Percentiles rank a stretch among this genome's conserved stretches.
Evolutionary conservation across 768 basidiomycete genomes (phyloP).

Genomic region (Leccinellum luteum): DNA sequence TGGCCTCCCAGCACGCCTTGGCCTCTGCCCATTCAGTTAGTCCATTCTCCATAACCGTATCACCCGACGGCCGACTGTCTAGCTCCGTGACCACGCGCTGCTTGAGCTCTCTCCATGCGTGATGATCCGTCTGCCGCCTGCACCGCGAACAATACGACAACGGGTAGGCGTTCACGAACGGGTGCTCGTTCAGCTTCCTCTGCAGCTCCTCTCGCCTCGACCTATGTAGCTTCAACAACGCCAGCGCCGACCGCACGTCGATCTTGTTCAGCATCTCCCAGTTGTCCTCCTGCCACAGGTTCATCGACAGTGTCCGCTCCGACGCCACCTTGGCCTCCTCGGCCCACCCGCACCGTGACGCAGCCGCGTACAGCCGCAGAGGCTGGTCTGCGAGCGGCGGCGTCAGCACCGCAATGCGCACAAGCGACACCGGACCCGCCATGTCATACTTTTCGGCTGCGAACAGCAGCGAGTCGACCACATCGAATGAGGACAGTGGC

Average conservation of each 20-base stretch:
- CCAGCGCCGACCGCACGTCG: conserved; percentile 49
- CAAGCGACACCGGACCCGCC: conserved; percentile 58
- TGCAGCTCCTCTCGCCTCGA: conserved; percentile 48
- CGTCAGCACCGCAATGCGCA: conserved; percentile 56
- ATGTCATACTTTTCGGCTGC: conserved; percentile 72
- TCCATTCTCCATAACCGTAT: conserved; percentile 50
- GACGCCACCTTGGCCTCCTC: conserved; percentile 56
- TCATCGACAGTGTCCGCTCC: conserved; percentile 49
- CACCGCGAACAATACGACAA: conserved; percentile 46
- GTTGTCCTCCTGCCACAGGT: conserved; percentile 47
- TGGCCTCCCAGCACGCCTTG: conserved; percentile 58
- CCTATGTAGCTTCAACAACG: conserved; percentile 55
- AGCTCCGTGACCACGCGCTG: conserved; percentile 55
- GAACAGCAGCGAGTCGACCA: conserved; percentile 54
- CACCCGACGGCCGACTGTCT: conserved; percentile 57
- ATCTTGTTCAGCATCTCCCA: conserved; percentile 47
- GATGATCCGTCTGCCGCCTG: conserved; percentile 47
- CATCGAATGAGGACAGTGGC: conserved; percentile 47
- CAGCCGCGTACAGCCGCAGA: conserved; percentile 51
- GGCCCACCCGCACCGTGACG: conserved; percentile 59
- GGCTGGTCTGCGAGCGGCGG: conserved; percentile 49
- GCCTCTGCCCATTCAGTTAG: conserved; percentile 56
- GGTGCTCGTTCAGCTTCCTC: conserved; percentile 50
- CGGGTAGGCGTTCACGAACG: conserved; percentile 53
- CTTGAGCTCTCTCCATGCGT: conserved; percentile 65